phyloP scores from a whole-genome alignment of 352 stramenopile species.

The Aphanomyces invadans region DNA sequence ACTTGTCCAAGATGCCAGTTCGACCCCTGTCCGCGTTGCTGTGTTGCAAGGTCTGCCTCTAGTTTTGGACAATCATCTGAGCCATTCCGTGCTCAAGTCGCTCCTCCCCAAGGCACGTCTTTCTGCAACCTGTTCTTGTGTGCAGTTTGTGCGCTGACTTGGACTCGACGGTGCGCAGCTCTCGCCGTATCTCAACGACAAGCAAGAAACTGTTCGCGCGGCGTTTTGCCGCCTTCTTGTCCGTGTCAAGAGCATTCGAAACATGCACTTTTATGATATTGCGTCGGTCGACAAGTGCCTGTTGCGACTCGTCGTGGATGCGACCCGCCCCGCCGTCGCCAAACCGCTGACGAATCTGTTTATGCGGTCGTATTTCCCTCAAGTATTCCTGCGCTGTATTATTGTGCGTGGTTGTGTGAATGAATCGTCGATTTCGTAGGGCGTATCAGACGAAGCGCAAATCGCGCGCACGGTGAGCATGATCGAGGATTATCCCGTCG shows the following conservation, averaged over 20 bases:
- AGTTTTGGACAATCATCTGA: constrained; percentile 83
- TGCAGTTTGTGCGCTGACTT: too few relatives aligned
- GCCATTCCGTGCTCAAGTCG: constrained; percentile 74
- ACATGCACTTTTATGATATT: constrained; percentile 83
- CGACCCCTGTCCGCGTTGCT: constrained; percentile 63
- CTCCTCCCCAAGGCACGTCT: constrained; percentile 71
- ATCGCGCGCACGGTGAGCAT: constrained; percentile 69
- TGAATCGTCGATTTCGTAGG: constrained; percentile 30
- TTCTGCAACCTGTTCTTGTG: too few relatives aligned
- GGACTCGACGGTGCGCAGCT: too few relatives aligned
- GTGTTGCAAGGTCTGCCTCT: constrained; percentile 80
- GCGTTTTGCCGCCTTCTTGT: constrained; percentile 71
- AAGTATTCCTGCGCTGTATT: too few relatives aligned
- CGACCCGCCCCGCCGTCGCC: constrained; percentile 40
- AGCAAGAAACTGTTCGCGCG: constrained; percentile 72
- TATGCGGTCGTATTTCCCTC: constrained; percentile 82
- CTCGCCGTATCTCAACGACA: constrained; percentile 72
- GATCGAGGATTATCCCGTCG: constrained; percentile 74
- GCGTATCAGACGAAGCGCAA: constrained; percentile 67
- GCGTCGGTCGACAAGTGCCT: constrained; percentile 71
- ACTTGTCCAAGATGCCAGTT: constrained; percentile 71
- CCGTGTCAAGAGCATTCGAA: constrained; percentile 81
- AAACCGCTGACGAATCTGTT: constrained; percentile 79
- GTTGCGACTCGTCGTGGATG: constrained; percentile 62
- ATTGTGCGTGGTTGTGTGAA: not conserved